These are phyloP conservation scores for maize (Zea mays) DNA, from an alignment of 176 grass and related monocot species.

Conservation along the genomic window Zm-B73-REFERENCE-NAM-5.0 NC_050102.1:127988501-127989000, in stretches of 20 bases:
- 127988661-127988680: neutral
- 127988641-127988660: slow-evolving; percentile 70
- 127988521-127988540: slow-evolving; percentile 99
- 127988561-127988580: slow-evolving; percentile 96
- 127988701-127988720: neutral
- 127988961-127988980: no score
- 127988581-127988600: slow-evolving; percentile 97
- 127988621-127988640: slow-evolving; percentile 73
- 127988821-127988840: slow-evolving; percentile 58
- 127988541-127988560: slow-evolving; percentile 97
- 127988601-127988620: slow-evolving; percentile 76
- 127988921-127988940: no score
- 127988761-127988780: slow-evolving; percentile 82
- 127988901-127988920: no score
- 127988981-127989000: no score
- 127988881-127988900: no score
- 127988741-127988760: slow-evolving; percentile 24
- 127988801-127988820: slow-evolving; percentile 65
- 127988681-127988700: neutral
- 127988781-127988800: slow-evolving; percentile 75
- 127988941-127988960: no score
- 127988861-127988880: no score
- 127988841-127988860: no score
- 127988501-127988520: slow-evolving; percentile 59
- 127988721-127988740: neutral